Evolutionary conservation across 2,329 filamentous ascomycete species (phyloP), one percentile per base, ranked within the genome.

Genomic region (Zymoseptoria passerinii): DNA sequence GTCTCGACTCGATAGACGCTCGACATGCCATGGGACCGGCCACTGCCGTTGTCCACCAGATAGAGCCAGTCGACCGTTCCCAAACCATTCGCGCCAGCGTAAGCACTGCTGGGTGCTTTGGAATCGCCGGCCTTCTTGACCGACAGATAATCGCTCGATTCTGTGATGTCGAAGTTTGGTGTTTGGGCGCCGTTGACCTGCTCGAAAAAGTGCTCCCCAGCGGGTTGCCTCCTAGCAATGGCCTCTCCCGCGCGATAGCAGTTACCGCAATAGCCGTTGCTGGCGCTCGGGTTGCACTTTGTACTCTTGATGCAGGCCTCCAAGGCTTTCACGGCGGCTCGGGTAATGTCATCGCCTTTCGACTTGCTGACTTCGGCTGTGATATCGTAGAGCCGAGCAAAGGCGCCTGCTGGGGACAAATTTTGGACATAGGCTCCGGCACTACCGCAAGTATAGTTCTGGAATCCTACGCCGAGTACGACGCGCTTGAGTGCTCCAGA

Each of bases 121-220:
- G 82, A 76, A 40, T 67, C 70, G 29, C 73, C 77, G 48, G 76
- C 62, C 73, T 84, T 83, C 70, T 78, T 78, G 56, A 68, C 76
- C 62, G 73, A 75, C 59, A 75, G 75, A 63, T 79, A 70, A 61
- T 13, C 67, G 76, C 70, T 65, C 75, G 69, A 66, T 48, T 72
- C 70, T 54, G 73, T 68, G 44, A 89, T 75, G 59, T 82, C 77
- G 69, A 89, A 90, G 10, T 78, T 83, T 1, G 87, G 87, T 0
- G 75, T 72, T 61, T 78, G 73, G 50, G 67, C 62, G 52, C 62
- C 61, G 71, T 80, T 80, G 60, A 61, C 28, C 8, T 59, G 60
- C 29, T 62, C 56, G 77, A 90, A 90, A 79, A 78, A 88, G 77
- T 90, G 87, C 66, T 83, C 79, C 28, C 87, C 87, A 13, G 85